Percentiles rank a stretch among this genome's conserved stretches.
Evolutionary conservation across 2,329 filamentous ascomycete genomes (phyloP).

Genomic region (Sarocladium strictum): DNA sequence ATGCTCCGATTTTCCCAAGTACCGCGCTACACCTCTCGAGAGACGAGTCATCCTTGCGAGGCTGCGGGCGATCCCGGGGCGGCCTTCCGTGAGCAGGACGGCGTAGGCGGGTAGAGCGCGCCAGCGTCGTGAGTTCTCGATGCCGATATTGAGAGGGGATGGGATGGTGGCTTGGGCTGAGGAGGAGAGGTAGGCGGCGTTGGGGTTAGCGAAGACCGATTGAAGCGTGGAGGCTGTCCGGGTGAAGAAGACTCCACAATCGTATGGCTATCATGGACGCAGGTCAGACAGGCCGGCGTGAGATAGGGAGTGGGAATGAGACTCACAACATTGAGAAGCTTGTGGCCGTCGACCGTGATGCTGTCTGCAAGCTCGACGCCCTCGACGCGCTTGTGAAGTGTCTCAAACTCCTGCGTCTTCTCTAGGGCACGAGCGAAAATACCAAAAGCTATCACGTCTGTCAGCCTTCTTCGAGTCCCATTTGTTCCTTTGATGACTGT

Average conservation of each 20-base stretch:
- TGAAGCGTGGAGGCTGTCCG: constrained; percentile 52
- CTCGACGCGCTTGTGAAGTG: constrained; percentile 42
- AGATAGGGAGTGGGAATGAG: neutral
- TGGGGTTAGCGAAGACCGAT: constrained; percentile 72
- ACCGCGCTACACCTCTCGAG: constrained; percentile 60
- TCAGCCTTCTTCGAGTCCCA: neutral
- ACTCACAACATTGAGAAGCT: constrained; percentile 79
- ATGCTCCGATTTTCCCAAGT: constrained; percentile 51
- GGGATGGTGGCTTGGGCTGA: constrained; percentile 42
- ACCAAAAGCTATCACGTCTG: constrained; percentile 63
- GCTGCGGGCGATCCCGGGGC: constrained; percentile 61
- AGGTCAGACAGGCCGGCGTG: neutral
- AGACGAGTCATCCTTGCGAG: constrained; percentile 67
- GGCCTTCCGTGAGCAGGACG: constrained; percentile 68
- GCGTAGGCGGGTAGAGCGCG: constrained; percentile 86
- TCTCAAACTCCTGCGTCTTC: constrained; percentile 46
- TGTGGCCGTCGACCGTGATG: constrained; percentile 82
- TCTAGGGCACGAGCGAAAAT: constrained; percentile 68
- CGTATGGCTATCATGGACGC: constrained; percentile 59
- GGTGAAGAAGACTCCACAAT: constrained; percentile 85
- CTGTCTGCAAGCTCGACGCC: constrained; percentile 81
- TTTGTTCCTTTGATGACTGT: neutral
- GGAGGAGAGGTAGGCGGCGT: constrained; percentile 69
- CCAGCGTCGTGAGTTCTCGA: constrained; percentile 90
- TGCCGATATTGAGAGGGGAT: constrained; percentile 79